A percentile compares a stretch with the other conserved stretches of the same genome.
These are phyloP conservation scores for Exophiala dermatitidis DNA, from an alignment of 2,329 filamentous ascomycete species.

Conservation along the genomic window DNA sequence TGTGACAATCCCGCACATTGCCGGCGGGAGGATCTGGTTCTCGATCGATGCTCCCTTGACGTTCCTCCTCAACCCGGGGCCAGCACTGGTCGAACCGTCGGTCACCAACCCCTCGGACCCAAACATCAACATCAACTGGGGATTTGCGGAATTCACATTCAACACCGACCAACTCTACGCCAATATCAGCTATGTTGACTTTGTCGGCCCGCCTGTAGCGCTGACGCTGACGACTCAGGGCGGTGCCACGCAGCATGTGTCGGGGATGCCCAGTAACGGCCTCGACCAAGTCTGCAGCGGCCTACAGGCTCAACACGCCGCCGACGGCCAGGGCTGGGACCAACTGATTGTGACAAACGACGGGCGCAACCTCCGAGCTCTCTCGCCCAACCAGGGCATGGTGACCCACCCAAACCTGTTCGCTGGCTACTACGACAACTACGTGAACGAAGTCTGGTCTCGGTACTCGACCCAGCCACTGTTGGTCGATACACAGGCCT, in stretches of 20 bases:
- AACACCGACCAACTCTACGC: conserved; percentile 56
- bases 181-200: conserved; percentile 70
- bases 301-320: conserved; percentile 48
- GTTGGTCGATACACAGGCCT: conserved; percentile 59
- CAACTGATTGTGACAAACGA: conserved; percentile 46
- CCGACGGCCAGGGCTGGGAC: conserved; percentile 56
- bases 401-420: conserved; percentile 42
- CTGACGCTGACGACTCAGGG: conserved; percentile 42
- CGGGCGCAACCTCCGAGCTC: conserved; percentile 37
- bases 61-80: conserved; percentile 64
- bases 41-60: conserved; percentile 53
- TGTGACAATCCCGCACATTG: conserved; percentile 62
- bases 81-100: conserved; percentile 67
- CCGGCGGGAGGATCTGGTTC: conserved; percentile 67
- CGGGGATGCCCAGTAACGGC: conserved; percentile 53
- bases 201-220: conserved; percentile 58
- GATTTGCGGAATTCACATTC: conserved; percentile 63
- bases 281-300: conserved; percentile 49
- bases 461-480: conserved; percentile 42
- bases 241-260: conserved; percentile 45
- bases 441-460: conserved; percentile 47
- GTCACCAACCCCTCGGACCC: conserved; percentile 58
- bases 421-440: conserved; percentile 46
- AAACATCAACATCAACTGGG: conserved; percentile 58
- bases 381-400: conserved; percentile 41